phyloP scores from a whole-genome alignment of 2,329 filamentous ascomycete genomes.

The Verticillium zaregamsianum region DNA sequence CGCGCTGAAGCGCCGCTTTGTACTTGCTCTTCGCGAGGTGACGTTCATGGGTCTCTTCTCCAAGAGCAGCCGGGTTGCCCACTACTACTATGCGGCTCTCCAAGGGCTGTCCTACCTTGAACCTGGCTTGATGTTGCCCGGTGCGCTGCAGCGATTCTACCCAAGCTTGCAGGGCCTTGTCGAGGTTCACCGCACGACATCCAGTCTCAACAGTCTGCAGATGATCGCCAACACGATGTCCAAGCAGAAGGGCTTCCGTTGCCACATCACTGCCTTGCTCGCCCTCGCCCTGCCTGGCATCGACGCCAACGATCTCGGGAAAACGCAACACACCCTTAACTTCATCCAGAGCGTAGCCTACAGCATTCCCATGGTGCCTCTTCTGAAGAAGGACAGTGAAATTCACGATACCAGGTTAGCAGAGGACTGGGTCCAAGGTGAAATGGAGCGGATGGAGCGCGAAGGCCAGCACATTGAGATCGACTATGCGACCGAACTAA shows the following conservation, averaged over 20 bases:
- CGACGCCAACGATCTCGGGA: slow-evolving; percentile 95
- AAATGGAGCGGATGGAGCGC: slow-evolving; percentile 87
- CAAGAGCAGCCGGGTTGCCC: slow-evolving; percentile 88
- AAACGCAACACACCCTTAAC: slow-evolving; percentile 89
- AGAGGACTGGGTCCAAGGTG: slow-evolving; percentile 87
- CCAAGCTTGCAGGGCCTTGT: slow-evolving; percentile 94
- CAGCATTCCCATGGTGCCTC: slow-evolving; percentile 85
- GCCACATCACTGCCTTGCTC: slow-evolving; percentile 91
- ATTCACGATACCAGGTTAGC: slow-evolving; percentile 73
- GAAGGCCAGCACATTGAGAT: slow-evolving; percentile 82
- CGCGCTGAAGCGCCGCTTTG: slow-evolving; percentile 83
- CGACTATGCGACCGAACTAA: slow-evolving; percentile 77
- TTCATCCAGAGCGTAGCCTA: slow-evolving; percentile 96
- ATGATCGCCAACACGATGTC: slow-evolving; percentile 90
- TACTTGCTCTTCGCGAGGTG: slow-evolving; percentile 82
- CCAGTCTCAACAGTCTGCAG: slow-evolving; percentile 86
- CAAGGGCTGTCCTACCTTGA: slow-evolving; percentile 89
- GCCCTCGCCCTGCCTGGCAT: slow-evolving; percentile 91
- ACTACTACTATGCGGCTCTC: slow-evolving; percentile 84
- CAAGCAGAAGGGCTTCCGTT: slow-evolving; percentile 90
- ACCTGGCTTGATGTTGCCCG: slow-evolving; percentile 85
- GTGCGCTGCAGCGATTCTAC: slow-evolving; percentile 92
- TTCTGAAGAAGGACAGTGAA: slow-evolving; percentile 65
- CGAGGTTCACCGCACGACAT: slow-evolving; percentile 93
- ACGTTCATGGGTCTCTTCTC: slow-evolving; percentile 98